Conservation (phyloP, 345 rosid species). For the Rhodomyrtus tomentosa region DNA sequence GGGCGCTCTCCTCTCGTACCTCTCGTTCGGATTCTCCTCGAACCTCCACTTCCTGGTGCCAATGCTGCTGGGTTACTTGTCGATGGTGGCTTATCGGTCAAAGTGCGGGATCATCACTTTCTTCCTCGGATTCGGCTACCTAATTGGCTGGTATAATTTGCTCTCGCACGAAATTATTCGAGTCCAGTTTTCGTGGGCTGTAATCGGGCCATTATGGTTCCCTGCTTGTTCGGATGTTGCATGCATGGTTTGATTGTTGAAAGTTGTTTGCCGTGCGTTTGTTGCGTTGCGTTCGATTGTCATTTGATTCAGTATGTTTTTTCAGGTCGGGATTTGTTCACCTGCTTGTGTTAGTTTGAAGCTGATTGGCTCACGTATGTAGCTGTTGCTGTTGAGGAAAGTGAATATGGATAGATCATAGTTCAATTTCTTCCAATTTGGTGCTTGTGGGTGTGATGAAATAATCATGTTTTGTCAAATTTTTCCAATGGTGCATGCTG, state of each 20-base stretch:
- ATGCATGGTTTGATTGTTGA: background rate
- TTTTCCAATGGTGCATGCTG: background rate
- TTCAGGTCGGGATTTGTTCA: background rate
- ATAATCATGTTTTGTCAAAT: background rate
- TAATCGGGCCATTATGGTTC: background rate
- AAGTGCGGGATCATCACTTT: conserved; percentile 65
- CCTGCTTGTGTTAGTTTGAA: background rate
- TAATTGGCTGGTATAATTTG: conserved; percentile 68
- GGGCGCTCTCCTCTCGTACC: conserved; percentile 62
- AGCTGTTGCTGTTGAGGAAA: background rate
- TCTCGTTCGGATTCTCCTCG: conserved; percentile 82
- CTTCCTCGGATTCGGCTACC: conserved; percentile 63
- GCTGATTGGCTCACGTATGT: background rate
- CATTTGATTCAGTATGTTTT: background rate
- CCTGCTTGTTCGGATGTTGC: background rate
- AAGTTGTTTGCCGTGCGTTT: too few relatives aligned
- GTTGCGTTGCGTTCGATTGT: background rate
- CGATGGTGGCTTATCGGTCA: conserved; percentile 62
- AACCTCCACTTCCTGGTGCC: conserved; percentile 88
- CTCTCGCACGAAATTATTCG: background rate
- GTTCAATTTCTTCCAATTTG: background rate
- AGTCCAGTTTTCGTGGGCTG: background rate
- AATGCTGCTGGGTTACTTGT: conserved; percentile 59
- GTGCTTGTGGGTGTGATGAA: background rate
- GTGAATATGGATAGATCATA: background rate